A percentile compares a stretch with the other conserved stretches of the same genome.
Evolutionary conservation across 192 early-diverging fungal species (phyloP).

Genomic region (Phlyctochytrium planicorne): DNA sequence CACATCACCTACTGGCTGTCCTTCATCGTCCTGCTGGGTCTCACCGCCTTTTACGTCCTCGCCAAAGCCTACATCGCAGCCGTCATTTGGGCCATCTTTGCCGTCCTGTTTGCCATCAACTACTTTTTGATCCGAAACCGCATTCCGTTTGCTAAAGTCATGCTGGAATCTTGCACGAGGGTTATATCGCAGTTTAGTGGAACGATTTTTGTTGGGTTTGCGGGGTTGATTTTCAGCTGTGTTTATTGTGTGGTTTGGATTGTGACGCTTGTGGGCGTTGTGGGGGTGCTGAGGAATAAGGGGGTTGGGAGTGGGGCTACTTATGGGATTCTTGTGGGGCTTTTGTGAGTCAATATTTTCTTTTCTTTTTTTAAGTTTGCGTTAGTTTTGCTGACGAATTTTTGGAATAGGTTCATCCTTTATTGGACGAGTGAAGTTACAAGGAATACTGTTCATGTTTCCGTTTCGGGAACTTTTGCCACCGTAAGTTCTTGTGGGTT

Average conservation of each 20-base stretch:
- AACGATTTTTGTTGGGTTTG: conserved; percentile 74
- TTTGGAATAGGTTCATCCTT: conserved; percentile 50
- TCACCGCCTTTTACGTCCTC: conserved; percentile 32
- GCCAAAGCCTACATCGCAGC: conserved; percentile 17
- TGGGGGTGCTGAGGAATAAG: conserved; percentile 52
- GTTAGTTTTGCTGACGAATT: not conserved
- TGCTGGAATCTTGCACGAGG: conserved; percentile 77
- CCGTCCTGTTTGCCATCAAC: conserved; percentile 34
- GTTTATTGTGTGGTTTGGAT: conserved; percentile 69
- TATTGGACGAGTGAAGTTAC: conserved; percentile 75
- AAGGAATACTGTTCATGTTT: conserved; percentile 69
- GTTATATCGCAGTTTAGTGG: conserved; percentile 78
- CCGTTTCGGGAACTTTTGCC: conserved; percentile 75
- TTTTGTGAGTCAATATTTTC: not conserved
- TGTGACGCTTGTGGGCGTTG: conserved; percentile 67
- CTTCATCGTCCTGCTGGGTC: conserved; percentile 29
- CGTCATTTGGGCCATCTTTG: conserved; percentile 43
- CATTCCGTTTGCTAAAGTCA: conserved; percentile 52
- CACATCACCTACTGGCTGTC: conserved; percentile 46
- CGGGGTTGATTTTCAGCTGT: conserved; percentile 66
- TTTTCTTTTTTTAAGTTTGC: not conserved
- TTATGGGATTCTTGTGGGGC: conserved; percentile 17
- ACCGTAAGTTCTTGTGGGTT: too few species aligned
- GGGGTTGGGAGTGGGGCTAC: conserved; percentile 31
- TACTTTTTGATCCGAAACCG: conserved; percentile 43